A percentile compares a stretch with the other conserved stretches of the same genome.
Evolutionary conservation across 768 basidiomycete species (phyloP).

Genomic region (Amanita exitialis): DNA sequence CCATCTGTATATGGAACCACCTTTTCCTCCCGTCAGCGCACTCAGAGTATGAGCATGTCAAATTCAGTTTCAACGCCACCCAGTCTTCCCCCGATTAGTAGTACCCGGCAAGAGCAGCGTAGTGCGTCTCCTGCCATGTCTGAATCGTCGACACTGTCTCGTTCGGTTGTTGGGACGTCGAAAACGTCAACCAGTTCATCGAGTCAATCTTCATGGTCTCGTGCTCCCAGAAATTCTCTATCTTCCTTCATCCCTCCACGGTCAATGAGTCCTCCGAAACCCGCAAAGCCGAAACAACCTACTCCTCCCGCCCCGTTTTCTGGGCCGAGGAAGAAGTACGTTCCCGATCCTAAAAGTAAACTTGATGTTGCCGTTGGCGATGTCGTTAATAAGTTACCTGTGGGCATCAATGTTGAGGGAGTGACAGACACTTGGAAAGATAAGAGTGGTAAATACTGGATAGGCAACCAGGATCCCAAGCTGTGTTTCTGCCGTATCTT

Average conservation of each 20-base stretch:
- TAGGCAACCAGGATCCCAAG: slow-evolving; percentile 83
- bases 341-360: slow-evolving; percentile 84
- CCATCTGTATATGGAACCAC: slow-evolving; percentile 52
- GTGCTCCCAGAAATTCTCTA: slow-evolving; percentile 57
- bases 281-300: slow-evolving; percentile 15
- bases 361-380: slow-evolving; percentile 89
- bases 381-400: slow-evolving; percentile 81
- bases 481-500: slow-evolving; percentile 89
- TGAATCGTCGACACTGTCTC: slow-evolving; percentile 42
- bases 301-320: slow-evolving; percentile 11
- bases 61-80: slow-evolving; percentile 25
- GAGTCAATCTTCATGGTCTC: slow-evolving; percentile 47
- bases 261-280: slow-evolving; percentile 34
- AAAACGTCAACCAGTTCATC: slow-evolving; percentile 32
- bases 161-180: slow-evolving; percentile 29
- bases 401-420: slow-evolving; percentile 75
- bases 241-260: slow-evolving; percentile 28
- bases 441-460: slow-evolving; percentile 94
- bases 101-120: slow-evolving; percentile 26
- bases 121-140: slow-evolving; percentile 54
- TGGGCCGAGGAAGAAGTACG: slow-evolving; percentile 53
- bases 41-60: slow-evolving; percentile 59
- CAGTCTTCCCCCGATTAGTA: slow-evolving; percentile 24
- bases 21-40: slow-evolving; percentile 78
- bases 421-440: slow-evolving; percentile 84